These are phyloP conservation scores for Fusarium sp. DNA, from an alignment of 2,329 filamentous ascomycete genomes.

Conservation along the genomic window DNA sequence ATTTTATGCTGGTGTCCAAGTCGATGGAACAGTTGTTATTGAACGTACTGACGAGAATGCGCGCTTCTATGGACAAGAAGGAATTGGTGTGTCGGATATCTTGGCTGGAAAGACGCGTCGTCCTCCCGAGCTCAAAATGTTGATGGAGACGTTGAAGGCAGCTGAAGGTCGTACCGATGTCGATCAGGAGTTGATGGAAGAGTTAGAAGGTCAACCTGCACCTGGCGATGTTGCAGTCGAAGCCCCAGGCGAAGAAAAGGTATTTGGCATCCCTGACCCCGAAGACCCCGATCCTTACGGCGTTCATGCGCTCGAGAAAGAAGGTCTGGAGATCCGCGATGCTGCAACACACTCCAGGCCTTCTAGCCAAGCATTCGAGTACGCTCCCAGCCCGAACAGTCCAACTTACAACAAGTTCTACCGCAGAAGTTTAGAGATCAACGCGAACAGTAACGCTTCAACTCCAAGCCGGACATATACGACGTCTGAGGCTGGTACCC, in stretches of 20 bases:
- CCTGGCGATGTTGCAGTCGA: conserved; percentile 52
- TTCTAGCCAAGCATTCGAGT: conserved; percentile 52
- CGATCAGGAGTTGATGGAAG: conserved; percentile 48
- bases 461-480: conserved; percentile 30
- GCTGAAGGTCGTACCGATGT: conserved; percentile 51
- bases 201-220: conserved; percentile 49
- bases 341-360: conserved; percentile 51
- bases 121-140: conserved; percentile 41
- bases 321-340: conserved; percentile 52
- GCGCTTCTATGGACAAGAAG: conserved; percentile 79
- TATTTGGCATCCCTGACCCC: conserved; percentile 53
- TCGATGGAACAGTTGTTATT: conserved; percentile 87
- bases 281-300: conserved; percentile 54
- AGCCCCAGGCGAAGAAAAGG: conserved; percentile 37
- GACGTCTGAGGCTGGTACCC: conserved; percentile 44
- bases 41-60: conserved; percentile 87
- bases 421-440: conserved; percentile 44
- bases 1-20: conserved; percentile 85
- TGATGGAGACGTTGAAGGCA: conserved; percentile 51
- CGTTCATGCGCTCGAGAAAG: conserved; percentile 50
- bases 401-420: conserved; percentile 52
- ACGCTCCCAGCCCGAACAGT: conserved; percentile 51
- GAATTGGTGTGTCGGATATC: conserved; percentile 58
- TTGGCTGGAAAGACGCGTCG: conserved; percentile 56
- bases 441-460: conserved; percentile 36